A percentile compares a stretch with the other conserved stretches of the same genome.
phyloP scores from a whole-genome alignment of 768 basidiomycete genomes.

The Rhodotorula paludigena region DNA sequence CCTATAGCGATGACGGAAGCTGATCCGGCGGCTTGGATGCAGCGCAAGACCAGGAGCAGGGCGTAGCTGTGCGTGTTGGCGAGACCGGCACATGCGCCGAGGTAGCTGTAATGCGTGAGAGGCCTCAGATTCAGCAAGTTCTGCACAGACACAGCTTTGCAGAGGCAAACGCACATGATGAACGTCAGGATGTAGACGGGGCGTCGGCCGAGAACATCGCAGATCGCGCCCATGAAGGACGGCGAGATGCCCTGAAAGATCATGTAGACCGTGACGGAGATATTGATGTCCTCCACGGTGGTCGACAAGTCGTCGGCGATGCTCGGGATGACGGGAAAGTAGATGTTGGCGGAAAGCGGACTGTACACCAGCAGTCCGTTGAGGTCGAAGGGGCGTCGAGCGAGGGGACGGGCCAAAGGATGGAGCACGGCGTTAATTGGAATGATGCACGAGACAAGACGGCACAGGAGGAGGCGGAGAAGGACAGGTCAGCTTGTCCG shows the following conservation, averaged over 20 bases:
- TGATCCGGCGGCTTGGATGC: conserved; percentile 20
- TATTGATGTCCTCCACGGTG: conserved; percentile 15
- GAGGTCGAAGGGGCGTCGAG: too few relatives aligned
- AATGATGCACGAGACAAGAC: too few relatives aligned
- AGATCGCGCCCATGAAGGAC: conserved; percentile 27
- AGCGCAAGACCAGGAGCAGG: conserved; percentile 20
- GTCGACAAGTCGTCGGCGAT: conserved; percentile 20
- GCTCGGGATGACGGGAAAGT: conserved; percentile 32
- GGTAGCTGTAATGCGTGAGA: conserved; percentile 12
- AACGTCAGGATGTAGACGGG: conserved; percentile 27
- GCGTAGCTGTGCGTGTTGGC: conserved; percentile 29
- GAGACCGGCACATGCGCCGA: conserved; percentile 36
- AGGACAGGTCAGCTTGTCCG: not conserved
- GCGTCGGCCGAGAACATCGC: conserved; percentile 30
- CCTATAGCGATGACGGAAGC: conserved; percentile 34
- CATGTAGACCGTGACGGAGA: conserved; percentile 34
- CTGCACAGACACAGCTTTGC: not conserved
- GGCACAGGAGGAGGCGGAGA: not conserved
- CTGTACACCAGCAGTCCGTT: too few relatives aligned
- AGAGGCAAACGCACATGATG: conserved; percentile 15
- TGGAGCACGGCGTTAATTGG: not conserved
- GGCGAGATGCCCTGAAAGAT: conserved; percentile 29
- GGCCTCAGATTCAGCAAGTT: not conserved
- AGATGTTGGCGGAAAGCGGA: conserved; percentile 32
- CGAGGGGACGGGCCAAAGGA: too few relatives aligned